phyloP scores from a whole-genome alignment of 2,329 filamentous ascomycete species.

The Lachnellula hyalina region DNA sequence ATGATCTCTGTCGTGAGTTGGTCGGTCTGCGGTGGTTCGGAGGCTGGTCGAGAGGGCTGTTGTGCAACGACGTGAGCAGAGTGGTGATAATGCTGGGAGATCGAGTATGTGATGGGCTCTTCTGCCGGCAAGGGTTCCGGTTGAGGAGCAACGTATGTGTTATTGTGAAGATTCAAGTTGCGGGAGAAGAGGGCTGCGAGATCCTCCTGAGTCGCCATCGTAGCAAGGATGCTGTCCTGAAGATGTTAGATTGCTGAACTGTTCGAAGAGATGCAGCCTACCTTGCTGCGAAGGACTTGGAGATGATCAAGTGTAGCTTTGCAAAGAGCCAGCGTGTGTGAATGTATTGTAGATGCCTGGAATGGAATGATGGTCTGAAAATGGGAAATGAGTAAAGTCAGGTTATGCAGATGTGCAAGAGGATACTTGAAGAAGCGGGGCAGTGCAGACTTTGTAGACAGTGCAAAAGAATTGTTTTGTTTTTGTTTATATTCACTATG shows the following conservation, averaged over 20 bases:
- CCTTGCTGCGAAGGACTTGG: slow-evolving; percentile 27
- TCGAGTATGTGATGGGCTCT: slow-evolving; percentile 61
- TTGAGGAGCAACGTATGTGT: slow-evolving; percentile 24
- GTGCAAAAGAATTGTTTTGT: slow-evolving; percentile 30
- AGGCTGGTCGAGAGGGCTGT: slow-evolving; percentile 42
- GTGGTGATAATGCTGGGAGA: slow-evolving; percentile 80
- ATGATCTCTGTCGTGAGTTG: slow-evolving; percentile 50
- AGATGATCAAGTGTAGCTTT: slow-evolving; percentile 20
- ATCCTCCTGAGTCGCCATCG: slow-evolving; percentile 65
- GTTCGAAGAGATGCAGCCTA: slow-evolving; percentile 22
- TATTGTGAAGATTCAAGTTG: slow-evolving; percentile 59
- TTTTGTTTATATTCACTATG: slow-evolving; percentile 46
- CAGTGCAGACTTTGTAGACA: slow-evolving; percentile 32
- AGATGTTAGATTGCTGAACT: slow-evolving; percentile 18
- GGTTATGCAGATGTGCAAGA: slow-evolving; percentile 22
- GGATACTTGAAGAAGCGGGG: slow-evolving; percentile 25
- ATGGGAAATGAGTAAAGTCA: slow-evolving; percentile 26
- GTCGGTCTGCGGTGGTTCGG: slow-evolving; percentile 45
- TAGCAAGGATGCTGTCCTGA: slow-evolving; percentile 28
- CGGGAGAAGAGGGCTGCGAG: slow-evolving; percentile 74
- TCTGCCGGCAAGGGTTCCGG: slow-evolving; percentile 31
- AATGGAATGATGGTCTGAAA: slow-evolving; percentile 11
- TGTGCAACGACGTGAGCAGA: slow-evolving; percentile 59
- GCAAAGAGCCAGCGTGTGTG: slow-evolving; percentile 22
- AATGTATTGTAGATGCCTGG: slow-evolving; percentile 3